Percentiles rank a stretch among this genome's conserved stretches.
phyloP scores from a whole-genome alignment of 305 asterid genomes.

The Rubia tinctorum region DNA sequence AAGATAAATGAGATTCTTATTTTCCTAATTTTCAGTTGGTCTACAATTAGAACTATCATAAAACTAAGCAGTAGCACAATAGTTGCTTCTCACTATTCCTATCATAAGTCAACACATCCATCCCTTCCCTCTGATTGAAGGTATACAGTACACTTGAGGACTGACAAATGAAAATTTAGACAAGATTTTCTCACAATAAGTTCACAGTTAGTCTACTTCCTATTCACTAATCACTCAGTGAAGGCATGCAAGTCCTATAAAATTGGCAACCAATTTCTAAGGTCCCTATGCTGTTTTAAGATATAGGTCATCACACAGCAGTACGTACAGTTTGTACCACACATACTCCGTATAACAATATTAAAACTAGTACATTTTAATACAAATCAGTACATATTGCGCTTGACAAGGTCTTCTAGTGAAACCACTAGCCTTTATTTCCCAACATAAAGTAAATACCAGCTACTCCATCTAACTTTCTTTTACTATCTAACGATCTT shows the following conservation, averaged over 20 bases:
- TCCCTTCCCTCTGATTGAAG: not conserved
- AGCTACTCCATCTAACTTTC: not conserved
- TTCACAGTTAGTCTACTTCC: not conserved
- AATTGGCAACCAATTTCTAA: not conserved
- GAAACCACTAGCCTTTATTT: not conserved
- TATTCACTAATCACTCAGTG: not conserved
- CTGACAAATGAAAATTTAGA: not conserved
- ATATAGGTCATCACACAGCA: not conserved
- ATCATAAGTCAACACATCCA: not conserved
- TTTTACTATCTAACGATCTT: not conserved
- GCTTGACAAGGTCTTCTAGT: not conserved
- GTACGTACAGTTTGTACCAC: not conserved
- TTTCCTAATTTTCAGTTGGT: not conserved
- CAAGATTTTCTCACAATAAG: not conserved
- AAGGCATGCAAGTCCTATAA: not conserved
- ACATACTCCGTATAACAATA: not conserved
- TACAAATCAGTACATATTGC: not conserved
- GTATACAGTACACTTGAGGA: not conserved
- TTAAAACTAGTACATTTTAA: not conserved
- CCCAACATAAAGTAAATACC: not conserved
- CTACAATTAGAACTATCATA: not conserved
- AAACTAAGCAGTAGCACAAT: not conserved
- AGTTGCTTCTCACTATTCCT: no score
- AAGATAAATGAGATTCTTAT: not conserved
- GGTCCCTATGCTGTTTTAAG: not conserved